These are phyloP conservation scores for Mycena indigotica DNA, from an alignment of 768 basidiomycete genomes.

Conservation along the genomic window DNA sequence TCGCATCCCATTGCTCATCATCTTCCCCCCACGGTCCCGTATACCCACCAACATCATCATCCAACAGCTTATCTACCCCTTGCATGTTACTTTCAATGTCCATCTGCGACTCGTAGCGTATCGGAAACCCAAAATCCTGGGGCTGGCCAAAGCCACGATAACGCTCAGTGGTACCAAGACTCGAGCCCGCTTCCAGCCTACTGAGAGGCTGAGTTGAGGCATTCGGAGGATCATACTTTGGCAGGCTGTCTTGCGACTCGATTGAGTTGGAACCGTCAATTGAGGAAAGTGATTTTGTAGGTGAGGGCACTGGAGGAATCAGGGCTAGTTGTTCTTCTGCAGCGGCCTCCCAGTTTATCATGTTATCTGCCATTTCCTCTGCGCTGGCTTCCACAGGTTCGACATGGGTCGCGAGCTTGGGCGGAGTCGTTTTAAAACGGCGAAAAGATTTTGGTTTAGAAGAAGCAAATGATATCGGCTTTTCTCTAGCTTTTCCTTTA, in stretches of 20 bases:
- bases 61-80: conserved; percentile 17
- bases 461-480: not conserved
- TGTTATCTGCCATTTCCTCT: conserved; percentile 4
- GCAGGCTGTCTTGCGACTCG: conserved; percentile 14
- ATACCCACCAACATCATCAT: conserved; percentile 17
- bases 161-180: conserved; percentile 14
- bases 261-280: conserved; percentile 21
- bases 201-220: conserved; percentile 24
- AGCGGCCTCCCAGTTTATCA: conserved; percentile 16
- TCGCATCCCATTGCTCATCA: conserved; percentile 13
- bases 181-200: conserved; percentile 8
- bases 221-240: conserved; percentile 16
- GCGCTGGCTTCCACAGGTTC: not conserved
- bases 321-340: not conserved
- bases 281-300: conserved; percentile 21
- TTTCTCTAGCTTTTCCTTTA: conserved; percentile 3
- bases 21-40: conserved; percentile 17
- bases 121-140: conserved; percentile 6
- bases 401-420: not conserved
- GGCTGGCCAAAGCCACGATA: conserved; percentile 19
- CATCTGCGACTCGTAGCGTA: conserved; percentile 22
- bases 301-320: conserved; percentile 2
- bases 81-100: conserved; percentile 23
- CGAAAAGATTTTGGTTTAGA: not conserved
- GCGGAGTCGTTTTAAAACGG: not conserved